Conservation (phyloP, 2,329 filamentous ascomycete genomes). For the Cordyceps sp. region DNA sequence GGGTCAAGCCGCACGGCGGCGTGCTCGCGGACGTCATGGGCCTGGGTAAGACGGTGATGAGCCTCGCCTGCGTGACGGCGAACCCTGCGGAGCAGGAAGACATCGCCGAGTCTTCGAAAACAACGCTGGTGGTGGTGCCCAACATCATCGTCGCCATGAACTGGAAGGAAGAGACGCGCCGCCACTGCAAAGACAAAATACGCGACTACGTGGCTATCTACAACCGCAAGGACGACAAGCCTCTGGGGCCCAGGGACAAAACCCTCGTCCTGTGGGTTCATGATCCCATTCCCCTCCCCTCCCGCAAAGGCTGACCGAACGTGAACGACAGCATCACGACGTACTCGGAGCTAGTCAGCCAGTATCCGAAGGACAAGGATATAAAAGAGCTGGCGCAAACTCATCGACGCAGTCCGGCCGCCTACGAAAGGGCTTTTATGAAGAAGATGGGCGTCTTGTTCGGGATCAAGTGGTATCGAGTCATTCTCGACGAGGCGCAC, state of each 20-base stretch:
- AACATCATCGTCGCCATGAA: slow-evolving; percentile 8
- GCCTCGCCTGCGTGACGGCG: slow-evolving; percentile 55
- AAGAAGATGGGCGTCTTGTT: slow-evolving; percentile 14
- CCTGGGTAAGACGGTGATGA: slow-evolving; percentile 54
- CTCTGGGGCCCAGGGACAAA: too few relatives aligned
- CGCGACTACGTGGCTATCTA: too few relatives aligned
- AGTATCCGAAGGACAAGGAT: slow-evolving; percentile 3
- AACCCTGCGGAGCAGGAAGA: slow-evolving; percentile 28
- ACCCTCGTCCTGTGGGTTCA: too few relatives aligned
- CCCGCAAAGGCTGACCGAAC: too few relatives aligned
- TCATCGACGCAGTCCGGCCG: background rate
- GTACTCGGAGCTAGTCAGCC: slow-evolving; percentile 9
- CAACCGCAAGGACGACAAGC: too few relatives aligned
- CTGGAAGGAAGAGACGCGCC: slow-evolving; percentile 13
- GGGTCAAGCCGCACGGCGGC: slow-evolving; percentile 33
- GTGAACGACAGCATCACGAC: slow-evolving; percentile 13
- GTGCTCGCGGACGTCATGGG: slow-evolving; percentile 48
- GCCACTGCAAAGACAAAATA: too few relatives aligned
- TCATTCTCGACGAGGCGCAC: slow-evolving; percentile 42
- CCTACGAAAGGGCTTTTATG: slow-evolving; percentile 19
- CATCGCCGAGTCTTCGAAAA: slow-evolving; percentile 13
- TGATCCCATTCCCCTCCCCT: too few relatives aligned
- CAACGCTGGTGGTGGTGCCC: slow-evolving; percentile 17
- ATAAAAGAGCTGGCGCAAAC: background rate
- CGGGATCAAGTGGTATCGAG: slow-evolving; percentile 25